A percentile compares a stretch with the other conserved stretches of the same genome.
Conservation (phyloP, 805 yeast species). For the Sporopachydermia quercuum region DNA sequence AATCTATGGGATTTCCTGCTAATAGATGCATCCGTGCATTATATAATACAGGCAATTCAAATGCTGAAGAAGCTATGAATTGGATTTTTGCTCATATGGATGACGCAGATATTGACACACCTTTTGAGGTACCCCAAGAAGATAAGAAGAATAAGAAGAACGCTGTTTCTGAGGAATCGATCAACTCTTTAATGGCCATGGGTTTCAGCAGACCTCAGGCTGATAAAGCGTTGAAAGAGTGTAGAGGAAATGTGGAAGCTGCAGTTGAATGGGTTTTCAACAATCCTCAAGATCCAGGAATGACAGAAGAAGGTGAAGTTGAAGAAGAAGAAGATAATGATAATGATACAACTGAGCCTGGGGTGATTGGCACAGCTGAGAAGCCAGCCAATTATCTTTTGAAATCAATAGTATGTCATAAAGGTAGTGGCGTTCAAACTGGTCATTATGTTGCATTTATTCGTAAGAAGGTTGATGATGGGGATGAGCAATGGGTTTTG, state of each 20-base stretch:
- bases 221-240: constrained; percentile 53
- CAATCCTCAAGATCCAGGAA: constrained; percentile 67
- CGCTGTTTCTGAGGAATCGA: constrained; percentile 19
- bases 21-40: constrained; percentile 53
- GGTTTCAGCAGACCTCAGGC: constrained; percentile 60
- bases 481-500: constrained; percentile 46
- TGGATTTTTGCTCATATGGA: constrained; percentile 88
- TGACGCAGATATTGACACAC: constrained; percentile 60
- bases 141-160: constrained; percentile 7
- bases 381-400: constrained; percentile 30
- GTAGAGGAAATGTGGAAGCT: constrained; percentile 45
- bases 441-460: constrained; percentile 85
- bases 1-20: constrained; percentile 80
- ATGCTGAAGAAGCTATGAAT: constrained; percentile 64
- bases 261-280: constrained; percentile 87
- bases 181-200: constrained; percentile 47
- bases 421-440: constrained; percentile 78
- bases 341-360: constrained; percentile 7
- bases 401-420: constrained; percentile 67
- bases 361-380: constrained; percentile 9
- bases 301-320: constrained; percentile 10
- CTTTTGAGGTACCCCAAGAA: constrained; percentile 23
- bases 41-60: constrained; percentile 50
- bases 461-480: constrained; percentile 25
- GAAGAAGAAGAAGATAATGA: constrained; percentile 12